Conservation (phyloP, 2,329 filamentous ascomycete species). For the Verticillium zaregamsianum region DNA sequence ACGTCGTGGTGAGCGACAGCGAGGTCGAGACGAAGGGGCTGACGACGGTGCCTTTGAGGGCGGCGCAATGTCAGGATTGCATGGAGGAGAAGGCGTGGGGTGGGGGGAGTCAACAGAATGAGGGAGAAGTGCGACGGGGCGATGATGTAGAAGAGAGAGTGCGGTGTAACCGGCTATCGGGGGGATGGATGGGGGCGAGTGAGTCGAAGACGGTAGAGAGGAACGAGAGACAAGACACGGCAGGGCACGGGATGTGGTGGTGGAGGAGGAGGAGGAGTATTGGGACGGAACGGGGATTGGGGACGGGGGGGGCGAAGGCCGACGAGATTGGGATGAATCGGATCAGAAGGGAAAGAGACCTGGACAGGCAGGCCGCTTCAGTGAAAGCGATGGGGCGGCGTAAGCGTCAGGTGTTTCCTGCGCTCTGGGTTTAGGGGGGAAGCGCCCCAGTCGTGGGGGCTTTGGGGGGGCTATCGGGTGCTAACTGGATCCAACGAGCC, state of each 20-base stretch:
- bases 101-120: not conserved
- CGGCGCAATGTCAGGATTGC: not conserved
- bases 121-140: not conserved
- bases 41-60: not conserved
- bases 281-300: not conserved
- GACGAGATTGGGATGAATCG: not conserved
- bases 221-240: constrained; percentile 1
- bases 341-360: not conserved
- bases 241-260: not conserved
- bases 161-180: not conserved
- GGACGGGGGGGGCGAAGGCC: not conserved
- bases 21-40: not conserved
- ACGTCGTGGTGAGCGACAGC: not conserved
- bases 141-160: constrained; percentile 2
- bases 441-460: not conserved
- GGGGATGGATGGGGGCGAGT: not conserved
- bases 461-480: not conserved
- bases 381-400: not conserved
- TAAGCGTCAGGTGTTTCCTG: not conserved
- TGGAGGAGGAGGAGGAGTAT: not conserved
- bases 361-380: not conserved
- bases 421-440: not conserved
- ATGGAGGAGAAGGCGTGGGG: not conserved
- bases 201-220: not conserved
- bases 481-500: not conserved